These are phyloP conservation scores for Calcarisporium arbuscula DNA, from an alignment of 2,329 filamentous ascomycete species.

Conservation along the genomic window DNA sequence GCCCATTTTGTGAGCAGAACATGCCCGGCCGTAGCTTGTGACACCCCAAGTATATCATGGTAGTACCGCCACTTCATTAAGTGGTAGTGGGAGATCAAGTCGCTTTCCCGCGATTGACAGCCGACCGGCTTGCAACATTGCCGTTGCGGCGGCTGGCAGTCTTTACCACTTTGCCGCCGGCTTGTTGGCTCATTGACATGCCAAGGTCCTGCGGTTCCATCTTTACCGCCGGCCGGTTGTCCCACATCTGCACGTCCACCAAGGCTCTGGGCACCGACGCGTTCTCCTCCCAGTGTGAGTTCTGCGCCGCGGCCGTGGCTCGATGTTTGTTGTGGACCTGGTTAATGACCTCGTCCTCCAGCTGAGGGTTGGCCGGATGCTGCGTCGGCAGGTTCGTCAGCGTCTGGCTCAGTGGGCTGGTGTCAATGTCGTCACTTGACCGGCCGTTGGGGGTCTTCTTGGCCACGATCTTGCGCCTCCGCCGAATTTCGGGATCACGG, in stretches of 20 bases:
- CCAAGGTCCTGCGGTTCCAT: slow-evolving; percentile 21
- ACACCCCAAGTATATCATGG: no score
- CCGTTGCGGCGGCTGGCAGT: slow-evolving; percentile 8
- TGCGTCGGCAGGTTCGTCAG: no score
- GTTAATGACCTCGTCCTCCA: slow-evolving; percentile 29
- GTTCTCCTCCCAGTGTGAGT: slow-evolving; percentile 20
- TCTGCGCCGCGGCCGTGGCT: no score
- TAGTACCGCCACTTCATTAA: no score
- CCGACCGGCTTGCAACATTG: no score
- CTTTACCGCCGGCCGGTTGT: slow-evolving; percentile 20
- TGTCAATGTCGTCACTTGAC: slow-evolving; percentile 13
- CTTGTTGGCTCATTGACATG: slow-evolving; percentile 12
- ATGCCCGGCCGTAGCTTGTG: no score
- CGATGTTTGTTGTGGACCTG: slow-evolving; percentile 22
- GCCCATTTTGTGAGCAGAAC: no score
- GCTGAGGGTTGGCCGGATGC: no score
- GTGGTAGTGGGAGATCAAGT: no score
- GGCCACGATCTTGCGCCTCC: slow-evolving; percentile 33
- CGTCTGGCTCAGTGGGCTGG: no score
- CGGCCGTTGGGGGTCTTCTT: slow-evolving; percentile 20
- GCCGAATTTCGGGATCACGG: slow-evolving; percentile 27
- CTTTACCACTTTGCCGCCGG: slow-evolving; percentile 12
- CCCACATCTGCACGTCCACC: slow-evolving; percentile 23
- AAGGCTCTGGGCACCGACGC: slow-evolving; percentile 16
- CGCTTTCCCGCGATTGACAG: no score